phyloP scores from a whole-genome alignment of 2,329 filamentous ascomycete species.

The Diaporthe destruens region DNA sequence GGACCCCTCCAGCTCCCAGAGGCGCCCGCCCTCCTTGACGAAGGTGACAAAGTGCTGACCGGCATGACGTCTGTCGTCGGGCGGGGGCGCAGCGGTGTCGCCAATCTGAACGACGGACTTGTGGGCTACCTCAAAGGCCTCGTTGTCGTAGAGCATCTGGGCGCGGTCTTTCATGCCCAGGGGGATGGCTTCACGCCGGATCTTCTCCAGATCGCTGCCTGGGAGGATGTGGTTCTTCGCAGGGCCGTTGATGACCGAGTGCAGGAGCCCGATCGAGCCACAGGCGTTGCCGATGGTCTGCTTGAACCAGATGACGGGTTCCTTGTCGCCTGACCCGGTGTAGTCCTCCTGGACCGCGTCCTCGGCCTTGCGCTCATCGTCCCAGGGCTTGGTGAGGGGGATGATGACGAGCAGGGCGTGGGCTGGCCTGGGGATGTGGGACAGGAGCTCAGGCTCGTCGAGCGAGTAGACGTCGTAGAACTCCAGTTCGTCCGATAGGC shows the following conservation, averaged over 20 bases:
- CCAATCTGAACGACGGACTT: conserved; percentile 76
- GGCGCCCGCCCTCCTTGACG: conserved; percentile 72
- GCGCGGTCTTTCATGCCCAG: conserved; percentile 73
- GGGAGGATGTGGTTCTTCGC: conserved; percentile 66
- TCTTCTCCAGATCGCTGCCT: conserved; percentile 66
- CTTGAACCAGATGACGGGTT: conserved; percentile 85
- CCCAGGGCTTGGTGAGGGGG: conserved; percentile 66
- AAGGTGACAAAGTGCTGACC: conserved; percentile 88
- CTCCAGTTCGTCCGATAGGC: conserved; percentile 73
- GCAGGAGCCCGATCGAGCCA: conserved; percentile 82
- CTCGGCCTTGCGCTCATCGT: conserved; percentile 62
- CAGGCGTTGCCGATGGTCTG: conserved; percentile 89
- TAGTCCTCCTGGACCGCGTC: conserved; percentile 67
- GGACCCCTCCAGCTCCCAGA: conserved; percentile 86
- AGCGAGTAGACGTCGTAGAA: conserved; percentile 89
- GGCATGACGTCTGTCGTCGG: conserved; percentile 64
- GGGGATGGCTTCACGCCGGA: conserved; percentile 73
- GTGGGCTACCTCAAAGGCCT: conserved; percentile 79
- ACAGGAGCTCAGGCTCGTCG: conserved; percentile 80
- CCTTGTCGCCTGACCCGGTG: conserved; percentile 54
- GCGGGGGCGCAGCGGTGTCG: conserved; percentile 73
- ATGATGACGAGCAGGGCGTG: conserved; percentile 85
- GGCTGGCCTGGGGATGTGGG: conserved; percentile 81
- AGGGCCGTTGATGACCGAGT: conserved; percentile 78
- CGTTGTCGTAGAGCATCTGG: conserved; percentile 77